Base-by-base conservation (phyloP, 2,329 filamentous ascomycete species). In the Byssothecium circinans region DNA sequence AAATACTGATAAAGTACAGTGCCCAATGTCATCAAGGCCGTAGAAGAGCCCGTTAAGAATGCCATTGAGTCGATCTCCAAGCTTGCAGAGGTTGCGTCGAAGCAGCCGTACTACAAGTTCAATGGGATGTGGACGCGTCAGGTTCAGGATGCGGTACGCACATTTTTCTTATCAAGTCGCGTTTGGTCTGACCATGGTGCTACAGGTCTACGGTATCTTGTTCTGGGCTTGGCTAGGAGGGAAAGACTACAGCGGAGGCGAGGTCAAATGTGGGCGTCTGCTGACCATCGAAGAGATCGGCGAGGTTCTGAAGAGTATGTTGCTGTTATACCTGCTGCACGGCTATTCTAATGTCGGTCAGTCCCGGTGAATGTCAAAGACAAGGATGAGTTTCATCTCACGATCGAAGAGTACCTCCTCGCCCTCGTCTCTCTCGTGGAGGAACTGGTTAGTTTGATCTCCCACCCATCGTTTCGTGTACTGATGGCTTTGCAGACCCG, bases 61-160 rank as follows among this genome's bases (percentile, higher is more conserved):
- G 84, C 95, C 69, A 81, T 88, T 46, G 77, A 83, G 39, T 87
- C 86, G 36, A 81, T 96, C 37, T 74, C 77, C 47, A 83, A 86
- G 57, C 82, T 99, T 36, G 81, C 83, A 52, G 74, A 79, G 45
- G 81, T 89, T 45, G 90, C 91, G 2, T 91, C 90, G 20, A 81
- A 88, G 68, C 87, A 95, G 64, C 92, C 94, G 0, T 99, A 97
- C 78, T 99, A 97, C 84, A 96, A 96, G 81, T 96, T 95, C 77
- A 96, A 96, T 73, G 77, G 79, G 47, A 83, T 90, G 69, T 99
- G 94, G 94, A 82, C 84, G 22, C 83, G 89, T 49, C 84, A 88
- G 63, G 76, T 96, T 45, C 92, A 97, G 72, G 89, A 89, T 69
- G 82, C 89, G 36, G 83, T 81, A 80, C 80, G 75, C 53, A 77